Base-by-base conservation (phyloP, 805 yeast genomes). In the Candida succiphila region DNA sequence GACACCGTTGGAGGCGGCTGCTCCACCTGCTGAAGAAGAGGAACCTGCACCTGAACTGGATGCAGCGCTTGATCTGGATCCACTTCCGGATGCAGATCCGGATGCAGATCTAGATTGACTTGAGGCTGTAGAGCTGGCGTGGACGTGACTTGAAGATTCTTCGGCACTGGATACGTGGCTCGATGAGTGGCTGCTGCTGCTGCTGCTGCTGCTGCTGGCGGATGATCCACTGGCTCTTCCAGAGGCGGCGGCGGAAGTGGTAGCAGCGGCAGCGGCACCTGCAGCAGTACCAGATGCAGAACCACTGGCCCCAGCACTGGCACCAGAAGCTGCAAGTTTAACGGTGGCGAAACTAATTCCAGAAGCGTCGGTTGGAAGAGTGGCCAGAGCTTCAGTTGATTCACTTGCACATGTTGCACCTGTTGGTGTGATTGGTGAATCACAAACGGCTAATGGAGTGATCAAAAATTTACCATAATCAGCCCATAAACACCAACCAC, bases 401-500 rank as follows among this genome's bases (percentile, higher is more conserved):
- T 19, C 15, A 17, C 16, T 15, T 12, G 5, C 26, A 30, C 32
- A 30, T 10, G 26, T 15, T 12, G 28, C 17, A 18, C 37, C 36
- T 10, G 39, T 31, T 19, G 40, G 31, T 2, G 31, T 19, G 5
- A 29, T 21, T 13, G 40, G 27, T 17, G 32, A 27, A 19, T 23
- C 15, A 25, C 40, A 37, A 15, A 17, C 35, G 14, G 30, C 31
- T 26, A 37, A 37, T 17, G 40, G 35, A 29, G 31, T 22, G 15
- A 27, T 25, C 14, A 37, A 34, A 19, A 13, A 37, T 14, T 13
- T 17, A 21, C 37, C 35, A 19, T 37, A 37, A 25, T 37, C 37
- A 13, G 9, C 15, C 40, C 40, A 37, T 30, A 36, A 33, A 32
- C 38, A 35, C 38, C 38, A 35, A 20, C 38, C 34, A 31, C 29